phyloP scores from a whole-genome alignment of 768 basidiomycete genomes.

The Hemileccinum impolitum region DNA sequence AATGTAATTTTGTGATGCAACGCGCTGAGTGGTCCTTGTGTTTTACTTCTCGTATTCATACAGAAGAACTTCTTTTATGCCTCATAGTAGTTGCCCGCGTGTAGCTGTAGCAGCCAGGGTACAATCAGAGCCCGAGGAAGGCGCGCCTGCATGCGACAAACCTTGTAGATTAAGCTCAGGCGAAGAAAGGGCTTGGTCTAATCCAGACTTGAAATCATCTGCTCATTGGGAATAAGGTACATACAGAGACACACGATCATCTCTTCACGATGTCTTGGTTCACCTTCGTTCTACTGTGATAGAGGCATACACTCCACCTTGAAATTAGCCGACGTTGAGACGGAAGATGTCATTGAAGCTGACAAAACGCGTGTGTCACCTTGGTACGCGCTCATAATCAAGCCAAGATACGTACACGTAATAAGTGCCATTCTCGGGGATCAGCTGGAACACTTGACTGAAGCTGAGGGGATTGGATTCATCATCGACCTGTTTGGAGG shows the following conservation, averaged over 20 bases:
- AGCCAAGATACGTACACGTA: conserved; percentile 65
- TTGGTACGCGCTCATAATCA: conserved; percentile 1
- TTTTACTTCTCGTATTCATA: neutral
- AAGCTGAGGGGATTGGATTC: conserved; percentile 77
- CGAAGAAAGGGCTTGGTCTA: neutral
- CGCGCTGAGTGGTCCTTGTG: neutral
- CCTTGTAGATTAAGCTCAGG: neutral
- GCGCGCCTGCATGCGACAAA: neutral
- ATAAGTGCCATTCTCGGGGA: conserved; percentile 69
- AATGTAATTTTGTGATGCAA: neutral
- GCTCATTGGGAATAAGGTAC: conserved; percentile 13
- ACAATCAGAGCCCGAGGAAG: neutral
- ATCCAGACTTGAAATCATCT: conserved; percentile 5
- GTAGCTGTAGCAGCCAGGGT: neutral
- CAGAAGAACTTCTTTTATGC: neutral
- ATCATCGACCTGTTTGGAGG: conserved; percentile 68
- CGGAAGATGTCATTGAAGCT: conserved; percentile 92
- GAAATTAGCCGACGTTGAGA: conserved; percentile 63
- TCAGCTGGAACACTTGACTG: conserved; percentile 91
- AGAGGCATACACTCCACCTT: neutral
- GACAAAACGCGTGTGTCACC: conserved; percentile 5
- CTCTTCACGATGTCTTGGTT: conserved; percentile 17
- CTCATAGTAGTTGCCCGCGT: neutral
- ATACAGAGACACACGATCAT: conserved; percentile 1
- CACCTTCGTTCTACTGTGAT: conserved; percentile 7